Evolutionary conservation across 805 yeast genomes (phyloP), one percentile per base, ranked within the genome.

Genomic region (Myxozyma neglecta): DNA sequence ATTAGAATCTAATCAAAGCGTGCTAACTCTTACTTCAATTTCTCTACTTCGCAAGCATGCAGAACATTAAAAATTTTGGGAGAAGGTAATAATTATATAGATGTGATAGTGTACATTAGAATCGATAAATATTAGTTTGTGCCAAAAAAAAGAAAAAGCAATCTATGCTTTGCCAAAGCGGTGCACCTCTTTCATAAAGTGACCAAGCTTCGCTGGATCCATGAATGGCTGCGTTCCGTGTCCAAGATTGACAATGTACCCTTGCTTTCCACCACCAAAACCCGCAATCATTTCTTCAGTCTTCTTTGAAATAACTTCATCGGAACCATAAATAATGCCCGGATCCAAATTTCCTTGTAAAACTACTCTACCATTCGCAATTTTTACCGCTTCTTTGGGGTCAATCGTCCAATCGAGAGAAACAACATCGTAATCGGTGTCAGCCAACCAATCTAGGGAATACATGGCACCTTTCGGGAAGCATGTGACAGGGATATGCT

Each of bases 391-490:
- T 64, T 89, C 90, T 46, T 79, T 83, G 13, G 98, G 98, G 68
- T 83, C 86, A 77, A 86, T 87, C 43, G 85, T 77, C 97, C 98
- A 94, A 75, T 94, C 99, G 60, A 94, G 81, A 1, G 97, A 91
- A n/a, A 94, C 90, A 16, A 84, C 84, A 71, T 91, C 86, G 75
- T 90, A 94, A 11, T 92, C 94, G 6, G 89, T 77, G 51, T 84
- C 85, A 71, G 96, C 88, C 62, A 94, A 79, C 57, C 86, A 88
- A 68, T 93, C 92, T 55, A 94, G 79, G 5, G 98, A 97, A 70
- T 90, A 93, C 97, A 97, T 93, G 0, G 99, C 94, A 47, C 97
- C 97, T 77, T 92, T 94, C 35, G 97, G 91, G 71, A 94, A 94
- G 8, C 92, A 85, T 0, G 96, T 89, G 71, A 94, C 77, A 37